Evolutionary conservation across 2,329 filamentous ascomycete genomes (phyloP), one percentile per base, ranked within the genome.

Genomic region (Fusarium nematophilum): DNA sequence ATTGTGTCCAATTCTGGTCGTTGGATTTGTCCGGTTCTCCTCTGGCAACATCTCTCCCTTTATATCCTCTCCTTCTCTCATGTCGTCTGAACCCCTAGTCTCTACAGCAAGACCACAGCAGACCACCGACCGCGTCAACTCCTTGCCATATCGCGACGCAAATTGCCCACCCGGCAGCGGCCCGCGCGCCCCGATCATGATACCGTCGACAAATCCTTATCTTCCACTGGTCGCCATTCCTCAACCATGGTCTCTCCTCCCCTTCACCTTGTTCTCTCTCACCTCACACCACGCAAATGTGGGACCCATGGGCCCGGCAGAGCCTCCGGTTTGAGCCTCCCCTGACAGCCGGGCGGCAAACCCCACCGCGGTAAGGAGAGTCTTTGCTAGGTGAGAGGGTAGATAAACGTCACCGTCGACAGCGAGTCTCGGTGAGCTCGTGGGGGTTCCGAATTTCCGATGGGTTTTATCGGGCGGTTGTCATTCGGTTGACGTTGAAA

Each of bases 251-350:
- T 7, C 21, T 21, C 21, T n/a, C n/a, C n/a, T n/a, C 21, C 34
- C 30, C 37, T 37, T 37, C 37, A 40, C 44, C 34, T 43, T 54
- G 31, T 10, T 9, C 37, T 54, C 33, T 9, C 37, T 54, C 51
- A 54, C 45, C 44, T 54, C 51, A 43, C 40, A 54, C 36, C 51
- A 54, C 34, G n/a, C 23, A 21, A 23, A 37, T 43, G 51, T 54
- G 36, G 36, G 34, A 37, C 36, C 43, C 34, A 7, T 21, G 21
- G 10, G 4, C 36, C 36, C 37, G 44, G 51, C 37, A 49, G 38
- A 43, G 36, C 27, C 44, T 38, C 33, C 37, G 36, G 25, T 15
- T 38, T 25, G 18, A 15, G 45, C 33, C 11, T 18, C 26, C 47
- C 46, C 36, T 42, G 37, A 14, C 47, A 30, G 26, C 33, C n/a